Percentiles rank a stretch among this genome's conserved stretches.
Conservation (phyloP, 1,139 yeast genomes). For the Kodamaea derodonti region DNA sequence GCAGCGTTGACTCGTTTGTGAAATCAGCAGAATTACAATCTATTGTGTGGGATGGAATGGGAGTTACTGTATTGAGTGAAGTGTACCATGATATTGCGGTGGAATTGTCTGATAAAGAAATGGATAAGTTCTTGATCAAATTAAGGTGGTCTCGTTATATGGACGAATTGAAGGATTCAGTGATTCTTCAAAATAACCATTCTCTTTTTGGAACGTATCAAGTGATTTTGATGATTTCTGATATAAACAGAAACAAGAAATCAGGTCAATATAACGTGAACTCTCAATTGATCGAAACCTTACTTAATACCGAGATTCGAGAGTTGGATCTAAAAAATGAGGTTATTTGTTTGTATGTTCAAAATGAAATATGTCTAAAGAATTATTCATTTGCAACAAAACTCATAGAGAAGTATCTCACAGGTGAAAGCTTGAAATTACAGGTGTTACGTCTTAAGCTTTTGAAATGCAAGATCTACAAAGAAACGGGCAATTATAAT, state of each 20-base stretch:
- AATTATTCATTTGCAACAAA: slow-evolving; percentile 35
- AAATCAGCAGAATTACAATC: slow-evolving; percentile 45
- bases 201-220: slow-evolving; percentile 37
- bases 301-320: slow-evolving; percentile 23
- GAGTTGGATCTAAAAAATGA: slow-evolving; percentile 32
- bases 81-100: slow-evolving; percentile 45
- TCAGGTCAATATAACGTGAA: slow-evolving; percentile 33
- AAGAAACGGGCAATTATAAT: slow-evolving; percentile 32
- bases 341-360: slow-evolving; percentile 22
- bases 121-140: slow-evolving; percentile 33
- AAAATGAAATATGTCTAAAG: slow-evolving; percentile 16
- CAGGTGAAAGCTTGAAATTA: slow-evolving; percentile 18
- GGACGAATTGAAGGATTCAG: not conserved
- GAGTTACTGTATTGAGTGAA: slow-evolving; percentile 42
- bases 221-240: slow-evolving; percentile 32
- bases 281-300: slow-evolving; percentile 16
- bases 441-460: slow-evolving; percentile 38
- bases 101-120: slow-evolving; percentile 20
- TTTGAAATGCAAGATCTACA: slow-evolving; percentile 39
- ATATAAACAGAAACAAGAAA: slow-evolving; percentile 32
- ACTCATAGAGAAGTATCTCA: slow-evolving; percentile 22
- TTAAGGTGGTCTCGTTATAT: slow-evolving; percentile 20
- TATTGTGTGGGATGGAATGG: slow-evolving; percentile 51
- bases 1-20: slow-evolving; percentile 27
- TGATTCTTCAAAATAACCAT: slow-evolving; percentile 24